Evolutionary conservation across 192 early-diverging fungal species (phyloP), one percentile per base, ranked within the genome.

Genomic region (Coemansia sp.): DNA sequence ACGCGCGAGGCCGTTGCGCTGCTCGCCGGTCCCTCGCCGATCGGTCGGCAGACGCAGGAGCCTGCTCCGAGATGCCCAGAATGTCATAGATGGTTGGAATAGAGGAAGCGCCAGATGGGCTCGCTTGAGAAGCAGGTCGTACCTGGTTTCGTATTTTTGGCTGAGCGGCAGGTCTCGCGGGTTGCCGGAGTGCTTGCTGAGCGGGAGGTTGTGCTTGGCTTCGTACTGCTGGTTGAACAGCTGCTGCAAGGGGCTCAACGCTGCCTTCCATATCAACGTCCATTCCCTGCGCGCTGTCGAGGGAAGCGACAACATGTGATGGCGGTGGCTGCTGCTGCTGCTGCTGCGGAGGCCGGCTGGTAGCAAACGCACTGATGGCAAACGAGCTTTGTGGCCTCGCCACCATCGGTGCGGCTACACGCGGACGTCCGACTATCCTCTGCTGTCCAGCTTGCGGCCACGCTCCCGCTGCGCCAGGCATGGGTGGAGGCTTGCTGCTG

Each of bases 11-110:
- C 17, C 20, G 36, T 25, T 58, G n/a, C 1, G 15, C 20, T n/a
- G 35, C 35, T 58, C 56, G 56, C 56, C 56, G 20, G 56, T 14
- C 35, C 35, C 19, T 58, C 0, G 56, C 56, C 29, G 19, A 37
- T 2, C 32, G 53, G 43, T 41, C 38, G 20, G 38, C 20, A 31
- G 29, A 56, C 5, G 39, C 63, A 15, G 73, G 63, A 15, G 46
- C 61, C 22, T 70, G 32, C 47, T 79, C 71, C 7, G 57, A 0
- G 31, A 79, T 73, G 3, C 77, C 77, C 22, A 79, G 60, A 29
- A 79, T 79, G 43, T 79, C 77, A 42, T 70, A 79, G 29, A 79
- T 73, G 11, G 76, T 65, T 32, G 62, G 67, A 54, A 73, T 73
- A 2, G 67, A 47, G 29, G 54, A n/a, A 24, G 47, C 42, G 27